Base-by-base conservation (phyloP, 2,329 filamentous ascomycete genomes). In the Westerdykella aurantiaca region DNA sequence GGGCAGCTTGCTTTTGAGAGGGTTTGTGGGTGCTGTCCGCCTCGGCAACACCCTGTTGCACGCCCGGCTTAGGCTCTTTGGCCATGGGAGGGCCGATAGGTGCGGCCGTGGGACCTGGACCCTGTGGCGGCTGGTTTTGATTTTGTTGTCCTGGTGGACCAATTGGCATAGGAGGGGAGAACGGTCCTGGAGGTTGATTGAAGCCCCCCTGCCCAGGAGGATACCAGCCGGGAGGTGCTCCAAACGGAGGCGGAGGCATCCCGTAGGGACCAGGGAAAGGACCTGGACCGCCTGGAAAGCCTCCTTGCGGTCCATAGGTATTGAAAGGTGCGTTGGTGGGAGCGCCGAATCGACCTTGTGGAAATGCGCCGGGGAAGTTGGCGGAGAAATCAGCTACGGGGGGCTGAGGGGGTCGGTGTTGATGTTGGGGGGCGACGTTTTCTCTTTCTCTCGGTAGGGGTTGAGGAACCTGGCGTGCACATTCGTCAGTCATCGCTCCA, bases 171-270 rank as follows among this genome's bases (percentile, higher is more conserved):
- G 79, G 79, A 47, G 82, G 83, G 42, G 71, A 67, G 60, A 84
- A 86, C 16, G 75, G 79, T 38, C 78, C 83, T 22, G 79, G 80
- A 12, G 80, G 83, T 23, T 79, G 82, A 29, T 82, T 84, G 55
- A 88, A 93, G 21, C 82, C 83, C 4, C 25, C 25, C 67, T 87
- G 86, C 6, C 83, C 84, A 7, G 82, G 81, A 53, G 85, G 85
- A 62, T 83, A 91, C 86, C 88, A 94, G 44, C 84, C 85, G 18
- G 81, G 80, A 38, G 58, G 60, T 38, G 58, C 50, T 38, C 52
- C 58, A 13, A 16, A 35, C 3, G 33, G 25, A 40, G 63, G 64
- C 34, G 65, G 62, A 35, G 82, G 86, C 13, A 82, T 83, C 50
- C 85, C 86, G 64, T 89, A 94, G 1, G 85, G 58, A 31, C 47